phyloP scores from a whole-genome alignment of 108 stramenopile species.

The Nitzschia sp. region DNA sequence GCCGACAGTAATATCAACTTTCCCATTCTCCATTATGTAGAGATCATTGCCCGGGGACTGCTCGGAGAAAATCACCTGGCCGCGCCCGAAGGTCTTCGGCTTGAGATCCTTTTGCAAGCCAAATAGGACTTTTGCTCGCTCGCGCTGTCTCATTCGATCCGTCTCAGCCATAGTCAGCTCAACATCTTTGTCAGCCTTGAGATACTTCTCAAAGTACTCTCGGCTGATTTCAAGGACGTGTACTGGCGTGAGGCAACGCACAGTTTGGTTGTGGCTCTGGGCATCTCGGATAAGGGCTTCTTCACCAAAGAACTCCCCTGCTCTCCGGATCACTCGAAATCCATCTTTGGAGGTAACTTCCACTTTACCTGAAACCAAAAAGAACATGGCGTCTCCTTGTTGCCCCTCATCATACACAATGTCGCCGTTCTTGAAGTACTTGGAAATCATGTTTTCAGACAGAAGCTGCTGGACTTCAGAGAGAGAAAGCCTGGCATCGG shows the following conservation, averaged over 20 bases:
- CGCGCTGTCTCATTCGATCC: slow-evolving; percentile 5
- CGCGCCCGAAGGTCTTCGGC: slow-evolving; percentile 16
- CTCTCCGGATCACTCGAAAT: slow-evolving; percentile 33
- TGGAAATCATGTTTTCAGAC: slow-evolving; percentile 61
- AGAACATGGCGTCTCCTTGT: slow-evolving; percentile 62
- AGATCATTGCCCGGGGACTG: slow-evolving; percentile 36
- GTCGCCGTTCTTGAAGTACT: slow-evolving; percentile 61
- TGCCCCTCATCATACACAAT: slow-evolving; percentile 57
- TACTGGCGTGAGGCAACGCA: slow-evolving; percentile 66
- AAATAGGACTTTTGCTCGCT: slow-evolving; percentile 38
- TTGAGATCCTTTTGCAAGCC: slow-evolving; percentile 43
- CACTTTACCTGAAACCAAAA: slow-evolving; percentile 62
- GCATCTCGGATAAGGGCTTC: slow-evolving; percentile 45
- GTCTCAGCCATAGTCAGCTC: slow-evolving; percentile 14
- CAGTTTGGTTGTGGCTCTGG: slow-evolving; percentile 25
- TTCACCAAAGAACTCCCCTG: slow-evolving; percentile 69
- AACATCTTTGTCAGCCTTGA: slow-evolving; percentile 35
- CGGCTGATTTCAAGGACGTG: slow-evolving; percentile 62
- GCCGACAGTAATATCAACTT: slow-evolving; percentile 39
- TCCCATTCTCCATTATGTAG: slow-evolving; percentile 52
- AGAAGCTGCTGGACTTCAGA: slow-evolving; percentile 54
- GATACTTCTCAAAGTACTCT: slow-evolving; percentile 73
- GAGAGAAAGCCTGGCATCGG: slow-evolving; percentile 41
- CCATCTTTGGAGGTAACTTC: slow-evolving; percentile 59
- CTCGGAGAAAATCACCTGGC: slow-evolving; percentile 42